Evolutionary conservation across 148 eudicot species (phyloP), one percentile per base, ranked within the genome.

Genomic region (Talinum fruticosum): DNA sequence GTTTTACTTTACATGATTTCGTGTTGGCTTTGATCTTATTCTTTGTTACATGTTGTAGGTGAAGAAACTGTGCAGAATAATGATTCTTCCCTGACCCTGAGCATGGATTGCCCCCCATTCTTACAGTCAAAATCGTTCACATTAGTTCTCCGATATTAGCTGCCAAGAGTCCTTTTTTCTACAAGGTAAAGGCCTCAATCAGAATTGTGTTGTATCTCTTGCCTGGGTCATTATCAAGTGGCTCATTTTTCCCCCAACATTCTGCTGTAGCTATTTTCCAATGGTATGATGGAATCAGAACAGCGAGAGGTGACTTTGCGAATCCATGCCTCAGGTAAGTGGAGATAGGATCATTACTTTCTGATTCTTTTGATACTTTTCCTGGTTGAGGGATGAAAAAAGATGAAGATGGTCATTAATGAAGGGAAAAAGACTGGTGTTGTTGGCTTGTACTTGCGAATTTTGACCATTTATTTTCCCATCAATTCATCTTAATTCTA

Each of bases 61-160:
- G 79, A 64, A 14, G 79, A 79, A 26, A 68, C 64, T 47, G 45
- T 75, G 33, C 82, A 70, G 75, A 65, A 78, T 24, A 35, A 32
- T 14, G 79, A 75, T 23, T 62, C 76, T 54, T 35, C 24, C 8
- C 44, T 64, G 62, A 33, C 35, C 8, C 66, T 49, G 69, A 38
- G 45, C 72, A 78, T 81, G 85, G 90, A 87, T 29, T 79, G 75
- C 71, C 87, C 12, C 66, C 75, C 45, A 79, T 78, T 59, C 65
- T 86, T 32, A 77, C 76, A 78, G 89, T 88, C 45, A 89, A 81
- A 78, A 88, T 88, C 66, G 66, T 93, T 67, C 90, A 93, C 82
- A 89, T 93, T 38, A 93, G 95, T 81, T 93, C 95, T 73, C 91
- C 93, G 44, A 89, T 93, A 71, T 79, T 93, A 80, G 97, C 97